These are phyloP conservation scores for Hymenoscyphus fructigenus DNA, from an alignment of 2,329 filamentous ascomycete species.

Conservation along the genomic window DNA sequence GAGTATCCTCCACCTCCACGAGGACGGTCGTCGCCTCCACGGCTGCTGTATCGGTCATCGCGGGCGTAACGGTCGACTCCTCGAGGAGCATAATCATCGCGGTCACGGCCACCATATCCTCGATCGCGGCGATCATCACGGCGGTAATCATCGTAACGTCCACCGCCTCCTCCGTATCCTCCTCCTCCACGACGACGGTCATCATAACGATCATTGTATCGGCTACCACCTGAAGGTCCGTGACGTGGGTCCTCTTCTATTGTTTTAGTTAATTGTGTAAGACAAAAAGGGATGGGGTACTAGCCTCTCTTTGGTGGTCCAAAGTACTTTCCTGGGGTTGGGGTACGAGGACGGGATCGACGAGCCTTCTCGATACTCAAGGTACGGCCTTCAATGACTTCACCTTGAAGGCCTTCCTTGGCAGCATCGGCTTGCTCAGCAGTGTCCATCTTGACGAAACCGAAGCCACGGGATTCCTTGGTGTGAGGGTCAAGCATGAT, in stretches of 20 bases:
- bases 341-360: constrained; percentile 89
- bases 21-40: constrained; percentile 43
- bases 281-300: constrained; percentile 45
- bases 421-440: constrained; percentile 94
- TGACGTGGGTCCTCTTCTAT: constrained; percentile 51
- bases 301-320: constrained; percentile 95
- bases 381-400: constrained; percentile 91
- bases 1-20: constrained; percentile 47
- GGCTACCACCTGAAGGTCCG: constrained; percentile 43
- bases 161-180: constrained; percentile 27
- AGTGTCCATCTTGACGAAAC: constrained; percentile 98
- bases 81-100: constrained; percentile 35
- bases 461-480: constrained; percentile 97
- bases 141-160: constrained; percentile 31
- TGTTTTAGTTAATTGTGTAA: constrained; percentile 39
- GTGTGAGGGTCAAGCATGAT: constrained; percentile 99
- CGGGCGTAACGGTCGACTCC: constrained; percentile 25
- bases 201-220: constrained; percentile 38
- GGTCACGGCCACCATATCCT: constrained; percentile 42
- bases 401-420: constrained; percentile 92
- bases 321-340: constrained; percentile 98
- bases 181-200: constrained; percentile 47
- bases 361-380: constrained; percentile 99
- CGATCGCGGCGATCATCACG: constrained; percentile 46
- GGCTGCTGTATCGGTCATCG: constrained; percentile 22